phyloP scores from a whole-genome alignment of 208 protist species.

The Strigomonas culicis region DNA sequence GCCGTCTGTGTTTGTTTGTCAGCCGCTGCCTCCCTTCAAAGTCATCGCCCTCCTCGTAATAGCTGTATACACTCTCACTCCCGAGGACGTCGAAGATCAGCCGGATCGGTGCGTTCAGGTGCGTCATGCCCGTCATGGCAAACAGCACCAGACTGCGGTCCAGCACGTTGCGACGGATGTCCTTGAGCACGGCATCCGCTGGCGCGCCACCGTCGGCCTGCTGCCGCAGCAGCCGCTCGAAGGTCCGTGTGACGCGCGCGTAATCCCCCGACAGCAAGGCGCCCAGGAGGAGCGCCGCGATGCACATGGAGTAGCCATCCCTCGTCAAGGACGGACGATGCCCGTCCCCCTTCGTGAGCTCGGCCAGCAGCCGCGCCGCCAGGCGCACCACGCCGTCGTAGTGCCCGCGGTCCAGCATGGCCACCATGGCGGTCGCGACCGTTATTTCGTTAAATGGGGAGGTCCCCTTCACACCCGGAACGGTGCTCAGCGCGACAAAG shows the following conservation, averaged over 20 bases:
- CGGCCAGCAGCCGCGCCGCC: conserved; percentile 9
- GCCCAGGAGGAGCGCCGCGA: not conserved
- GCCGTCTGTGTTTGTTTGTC: conserved; percentile 17
- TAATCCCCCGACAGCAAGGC: not conserved
- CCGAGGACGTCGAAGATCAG: conserved; percentile 59
- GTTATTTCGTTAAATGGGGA: conserved; percentile 65
- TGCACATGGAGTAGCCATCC: not conserved
- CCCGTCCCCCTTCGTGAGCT: not conserved
- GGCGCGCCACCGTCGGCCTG: not conserved
- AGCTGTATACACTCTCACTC: not conserved
- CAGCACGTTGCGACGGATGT: conserved; percentile 14
- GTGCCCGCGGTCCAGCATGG: conserved; percentile 55
- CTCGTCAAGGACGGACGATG: not conserved
- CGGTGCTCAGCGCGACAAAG: conserved; percentile 20
- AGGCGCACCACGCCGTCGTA: conserved; percentile 29
- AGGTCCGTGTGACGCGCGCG: not conserved
- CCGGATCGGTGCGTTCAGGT: conserved; percentile 57
- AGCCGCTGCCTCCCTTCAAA: conserved; percentile 34
- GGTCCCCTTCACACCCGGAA: conserved; percentile 14
- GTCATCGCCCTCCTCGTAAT: not conserved
- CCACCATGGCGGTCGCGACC: conserved; percentile 54
- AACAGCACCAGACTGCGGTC: conserved; percentile 31
- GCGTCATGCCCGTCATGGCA: conserved; percentile 43
- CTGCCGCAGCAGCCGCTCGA: not conserved
- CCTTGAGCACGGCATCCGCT: not conserved